Evolutionary conservation across 768 basidiomycete genomes (phyloP), one percentile per base, ranked within the genome.

Genomic region (Phylloporus sp.): DNA sequence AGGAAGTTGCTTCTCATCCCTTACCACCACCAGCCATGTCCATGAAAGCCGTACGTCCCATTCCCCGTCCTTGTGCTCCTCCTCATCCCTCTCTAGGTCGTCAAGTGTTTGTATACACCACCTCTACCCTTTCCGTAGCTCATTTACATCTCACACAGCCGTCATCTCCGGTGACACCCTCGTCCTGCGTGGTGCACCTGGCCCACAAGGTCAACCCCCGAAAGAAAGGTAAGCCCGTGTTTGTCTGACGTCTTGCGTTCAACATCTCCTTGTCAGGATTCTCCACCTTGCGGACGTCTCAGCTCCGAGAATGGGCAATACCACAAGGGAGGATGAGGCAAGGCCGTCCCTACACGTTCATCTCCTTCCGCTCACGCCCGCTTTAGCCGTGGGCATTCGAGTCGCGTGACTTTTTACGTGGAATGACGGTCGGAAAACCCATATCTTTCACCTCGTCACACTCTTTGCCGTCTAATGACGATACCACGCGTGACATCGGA

Each of bases 161-260:
- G 91, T 90, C 60, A 80, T 91, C 55, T 95, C 93, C 39, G 93
- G 91, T 32, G 94, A 95, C 69, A 88, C 92, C 36, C 81, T 95
- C 51, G 79, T 95, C 51, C 74, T 97, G 48, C 85, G 93, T 70
- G 86, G 80, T 58, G 79, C 81, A 55, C 82, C 80, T 35, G 86
- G 84, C 31, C 80, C 85, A 2, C 88, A 90, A 65, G 92, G 93
- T 8, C 91, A 93, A 68, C 82, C 85, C 49, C 85, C 91, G 2
- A 95, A 95, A 74, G 93, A 97, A 72, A 80, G 91, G 92, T 89
- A 58, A 51, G n/a, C 74, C 63, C 1, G 16, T 13, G 12, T 26
- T 20, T 41, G 38, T 44, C 15, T 32, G 8, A 22, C 46, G 35
- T 39, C 34, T 46, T 31, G 24, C 39, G 20, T 53, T 45, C 18